phyloP scores from a whole-genome alignment of 805 yeast species.

The Ogataea minuta region DNA sequence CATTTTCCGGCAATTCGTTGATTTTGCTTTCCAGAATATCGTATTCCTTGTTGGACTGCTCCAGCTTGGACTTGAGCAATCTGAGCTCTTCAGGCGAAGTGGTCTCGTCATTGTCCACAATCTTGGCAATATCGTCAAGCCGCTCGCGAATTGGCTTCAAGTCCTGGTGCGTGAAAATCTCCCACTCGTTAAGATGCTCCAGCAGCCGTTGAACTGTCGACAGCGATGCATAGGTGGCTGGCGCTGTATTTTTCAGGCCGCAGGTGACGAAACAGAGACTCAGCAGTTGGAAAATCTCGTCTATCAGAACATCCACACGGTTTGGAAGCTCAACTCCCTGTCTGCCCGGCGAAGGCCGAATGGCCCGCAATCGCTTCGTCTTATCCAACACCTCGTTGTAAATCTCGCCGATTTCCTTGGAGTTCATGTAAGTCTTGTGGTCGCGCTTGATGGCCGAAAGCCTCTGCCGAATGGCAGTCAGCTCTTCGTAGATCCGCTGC shows the following conservation, averaged over 20 bases:
- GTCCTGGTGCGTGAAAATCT: constrained; percentile 82
- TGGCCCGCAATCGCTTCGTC: constrained; percentile 50
- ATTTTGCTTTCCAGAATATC: constrained; percentile 54
- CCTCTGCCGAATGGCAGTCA: constrained; percentile 41
- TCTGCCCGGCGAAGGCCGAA: constrained; percentile 39
- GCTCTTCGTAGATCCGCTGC: constrained; percentile 35
- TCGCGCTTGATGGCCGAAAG: constrained; percentile 57
- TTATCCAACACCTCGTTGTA: constrained; percentile 57
- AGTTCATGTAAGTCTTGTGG: constrained; percentile 60
- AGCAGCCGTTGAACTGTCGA: constrained; percentile 82
- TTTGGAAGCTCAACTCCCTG: constrained; percentile 34
- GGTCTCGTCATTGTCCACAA: constrained; percentile 55
- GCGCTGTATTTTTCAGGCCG: constrained; percentile 86
- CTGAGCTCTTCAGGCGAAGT: constrained; percentile 38
- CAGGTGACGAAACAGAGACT: constrained; percentile 88
- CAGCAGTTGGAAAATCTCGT: constrained; percentile 85
- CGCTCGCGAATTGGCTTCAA: constrained; percentile 73
- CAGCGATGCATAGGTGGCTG: constrained; percentile 89
- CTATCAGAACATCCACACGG: constrained; percentile 69
- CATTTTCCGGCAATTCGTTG: constrained; percentile 50
- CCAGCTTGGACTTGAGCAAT: constrained; percentile 63
- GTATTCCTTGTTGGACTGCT: constrained; percentile 59
- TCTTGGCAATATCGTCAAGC: constrained; percentile 63
- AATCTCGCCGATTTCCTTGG: constrained; percentile 60
- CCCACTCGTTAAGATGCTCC: constrained; percentile 77